A percentile compares a stretch with the other conserved stretches of the same genome.
These are phyloP conservation scores for Rhynchospora pubera DNA, from an alignment of 176 grass and related monocot genomes.

Conservation along the genomic window DNA sequence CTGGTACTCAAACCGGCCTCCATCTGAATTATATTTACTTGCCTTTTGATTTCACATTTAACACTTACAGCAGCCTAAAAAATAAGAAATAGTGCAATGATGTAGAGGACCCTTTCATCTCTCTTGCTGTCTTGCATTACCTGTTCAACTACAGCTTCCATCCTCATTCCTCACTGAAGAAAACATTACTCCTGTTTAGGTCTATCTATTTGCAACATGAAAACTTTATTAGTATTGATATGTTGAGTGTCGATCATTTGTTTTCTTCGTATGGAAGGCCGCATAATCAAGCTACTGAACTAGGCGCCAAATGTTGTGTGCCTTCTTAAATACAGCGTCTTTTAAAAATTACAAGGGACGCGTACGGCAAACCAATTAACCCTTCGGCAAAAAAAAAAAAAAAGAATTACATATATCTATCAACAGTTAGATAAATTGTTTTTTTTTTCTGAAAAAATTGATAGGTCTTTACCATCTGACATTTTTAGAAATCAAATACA, in stretches of 20 bases:
- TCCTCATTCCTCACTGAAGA: background rate
- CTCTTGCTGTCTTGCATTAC: background rate
- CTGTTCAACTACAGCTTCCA: background rate
- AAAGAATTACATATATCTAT: too few species aligned
- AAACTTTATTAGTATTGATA: background rate
- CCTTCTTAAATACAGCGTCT: background rate
- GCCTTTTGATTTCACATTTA: background rate
- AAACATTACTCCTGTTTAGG: background rate
- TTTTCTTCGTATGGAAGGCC: background rate
- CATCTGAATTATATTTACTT: background rate
- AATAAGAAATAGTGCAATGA: background rate
- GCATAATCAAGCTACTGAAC: background rate
- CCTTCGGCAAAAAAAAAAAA: too few species aligned
- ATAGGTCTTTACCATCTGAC: too few species aligned
- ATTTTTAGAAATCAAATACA: too few species aligned
- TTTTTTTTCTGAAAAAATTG: too few species aligned
- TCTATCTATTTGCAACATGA: background rate
- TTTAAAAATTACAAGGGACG: background rate
- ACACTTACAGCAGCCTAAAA: background rate
- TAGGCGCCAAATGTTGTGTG: background rate
- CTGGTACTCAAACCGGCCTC: background rate
- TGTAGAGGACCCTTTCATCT: background rate
- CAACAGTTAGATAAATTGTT: too few species aligned
- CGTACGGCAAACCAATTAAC: too few species aligned
- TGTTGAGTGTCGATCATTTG: background rate